phyloP scores from a whole-genome alignment of 108 stramenopile species.

The Aurantiochytrium sp. region DNA sequence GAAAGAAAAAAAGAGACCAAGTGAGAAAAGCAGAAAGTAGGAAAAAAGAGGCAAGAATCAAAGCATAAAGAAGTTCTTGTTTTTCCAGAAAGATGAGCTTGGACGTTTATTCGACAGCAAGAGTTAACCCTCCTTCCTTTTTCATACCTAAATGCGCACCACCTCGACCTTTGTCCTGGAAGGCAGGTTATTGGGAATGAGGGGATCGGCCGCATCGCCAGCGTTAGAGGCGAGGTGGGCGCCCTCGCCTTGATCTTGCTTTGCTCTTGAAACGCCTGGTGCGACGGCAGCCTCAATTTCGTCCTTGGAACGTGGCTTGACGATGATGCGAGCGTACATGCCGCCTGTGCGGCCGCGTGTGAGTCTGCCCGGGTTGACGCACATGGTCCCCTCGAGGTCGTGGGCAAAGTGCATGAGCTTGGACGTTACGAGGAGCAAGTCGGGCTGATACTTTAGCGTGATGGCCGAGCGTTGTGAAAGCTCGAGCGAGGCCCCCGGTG shows the following conservation, averaged over 20 bases:
- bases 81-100: not conserved
- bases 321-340: slow-evolving; percentile 72
- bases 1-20: not conserved
- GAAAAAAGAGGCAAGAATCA: not conserved
- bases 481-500: slow-evolving; percentile 62
- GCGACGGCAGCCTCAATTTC: not conserved
- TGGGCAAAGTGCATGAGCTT: slow-evolving; percentile 70
- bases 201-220: too few species aligned
- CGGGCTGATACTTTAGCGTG: slow-evolving; percentile 71
- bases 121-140: too few species aligned
- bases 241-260: not conserved
- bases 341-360: slow-evolving; percentile 75
- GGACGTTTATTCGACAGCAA: too few species aligned
- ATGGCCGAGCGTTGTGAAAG: slow-evolving; percentile 61
- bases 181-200: not conserved
- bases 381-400: slow-evolving; percentile 50
- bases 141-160: not conserved
- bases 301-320: slow-evolving; percentile 64
- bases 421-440: slow-evolving; percentile 83
- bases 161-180: not conserved
- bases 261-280: not conserved
- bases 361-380: slow-evolving; percentile 76
- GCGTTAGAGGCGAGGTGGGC: too few species aligned
- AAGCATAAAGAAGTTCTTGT: not conserved
- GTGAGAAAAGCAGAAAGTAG: not conserved